Evolutionary conservation across 106 monocot species (phyloP), one percentile per base, ranked within the genome.

Genomic region (Apostasia ramifera): DNA sequence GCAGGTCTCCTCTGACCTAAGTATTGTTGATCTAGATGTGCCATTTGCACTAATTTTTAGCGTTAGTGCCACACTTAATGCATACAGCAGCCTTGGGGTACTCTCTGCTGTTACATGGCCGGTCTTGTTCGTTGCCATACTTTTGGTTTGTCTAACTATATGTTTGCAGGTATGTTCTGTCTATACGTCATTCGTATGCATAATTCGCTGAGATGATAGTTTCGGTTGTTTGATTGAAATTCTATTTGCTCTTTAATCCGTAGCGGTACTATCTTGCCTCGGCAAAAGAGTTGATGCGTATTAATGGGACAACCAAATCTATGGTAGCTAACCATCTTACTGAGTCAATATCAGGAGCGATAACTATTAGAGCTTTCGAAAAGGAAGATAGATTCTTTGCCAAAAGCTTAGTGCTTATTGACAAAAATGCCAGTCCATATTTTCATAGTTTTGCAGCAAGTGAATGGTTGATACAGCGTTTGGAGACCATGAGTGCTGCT

Each of bases 271-370:
- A 98, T 70, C 75, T 87, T 4, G 83, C 89, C 66, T 83, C 90
- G 54, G 86, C 89, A 51, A 98, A 90, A 75, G 87, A 98, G 72
- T 83, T 98, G 79, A 98, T 98, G 97, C 63, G 97, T 69, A 74
- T 98, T 40, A 92, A 98, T 80, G 97, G 97, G 1, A 98, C 97
- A 2, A 90, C 97, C 52, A 98, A 87, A 78, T 98, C 97, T 66
- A 38, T 85, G 39, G 73, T 98, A 39, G 92, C 85, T 50, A 98
- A 90, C 67, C 92, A 98, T 79, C 73, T 98, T 49, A 76, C 92
- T 68, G 97, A 98, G 79, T 92, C 97, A 45, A 42, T 92, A 57
- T 55, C 87, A 73, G 86, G 86, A 73, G 81, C 81, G 40, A 77
- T 67, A 39, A 98, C 97, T 68, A 92, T 98, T 40, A 92, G 97